These are phyloP conservation scores for Carex cristatella DNA, from an alignment of 176 grass and related monocot genomes.

Conservation along the genomic window DNA sequence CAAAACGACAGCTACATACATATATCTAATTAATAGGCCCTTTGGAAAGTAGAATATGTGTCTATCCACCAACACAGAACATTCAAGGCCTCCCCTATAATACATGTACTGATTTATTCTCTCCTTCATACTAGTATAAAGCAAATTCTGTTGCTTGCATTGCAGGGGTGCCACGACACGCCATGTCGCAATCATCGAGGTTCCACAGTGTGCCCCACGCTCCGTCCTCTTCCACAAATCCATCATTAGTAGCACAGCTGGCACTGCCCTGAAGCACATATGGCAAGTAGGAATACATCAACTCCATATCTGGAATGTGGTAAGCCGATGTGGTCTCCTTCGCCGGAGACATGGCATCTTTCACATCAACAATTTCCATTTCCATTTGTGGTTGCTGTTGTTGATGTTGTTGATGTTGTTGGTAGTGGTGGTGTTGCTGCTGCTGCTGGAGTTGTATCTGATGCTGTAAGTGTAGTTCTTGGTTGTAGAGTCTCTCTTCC, in stretches of 20 bases:
- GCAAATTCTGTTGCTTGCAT: constrained; percentile 24
- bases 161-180: constrained; percentile 2
- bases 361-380: constrained; percentile 13
- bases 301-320: constrained; percentile 38
- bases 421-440: constrained; percentile 13
- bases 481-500: constrained; percentile 32
- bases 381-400: neutral
- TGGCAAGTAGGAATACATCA: constrained; percentile 43
- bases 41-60: constrained; percentile 18
- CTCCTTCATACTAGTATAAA: constrained; percentile 26
- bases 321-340: constrained; percentile 19
- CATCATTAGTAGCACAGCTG: constrained; percentile 21
- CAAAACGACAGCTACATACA: constrained; percentile 13
- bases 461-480: constrained; percentile 4
- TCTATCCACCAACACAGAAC: constrained; percentile 19
- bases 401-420: neutral
- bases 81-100: constrained; percentile 18
- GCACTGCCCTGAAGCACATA: constrained; percentile 28
- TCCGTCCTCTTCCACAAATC: constrained; percentile 43
- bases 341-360: constrained; percentile 27
- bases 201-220: constrained; percentile 93
- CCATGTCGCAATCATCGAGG: constrained; percentile 40
- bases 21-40: constrained; percentile 7
- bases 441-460: neutral
- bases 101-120: constrained; percentile 28